Percentiles rank a stretch among this genome's conserved stretches.
Evolutionary conservation across 148 eudicot genomes (phyloP).

Genomic region (Limonium bicolor): DNA sequence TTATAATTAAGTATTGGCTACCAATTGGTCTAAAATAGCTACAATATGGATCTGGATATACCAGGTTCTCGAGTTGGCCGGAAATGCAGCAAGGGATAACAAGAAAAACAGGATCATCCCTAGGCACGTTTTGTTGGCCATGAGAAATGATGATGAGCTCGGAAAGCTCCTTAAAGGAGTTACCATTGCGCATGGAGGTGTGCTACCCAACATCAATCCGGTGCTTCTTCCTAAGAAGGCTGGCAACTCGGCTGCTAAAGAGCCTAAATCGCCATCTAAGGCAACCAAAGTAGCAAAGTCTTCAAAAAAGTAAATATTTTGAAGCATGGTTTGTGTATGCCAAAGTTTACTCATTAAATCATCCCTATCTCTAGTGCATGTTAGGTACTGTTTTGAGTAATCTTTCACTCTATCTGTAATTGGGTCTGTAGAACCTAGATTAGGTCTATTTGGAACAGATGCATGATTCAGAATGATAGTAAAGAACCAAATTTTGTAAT

Average conservation of each 20-base stretch:
- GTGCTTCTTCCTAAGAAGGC: constrained; percentile 7
- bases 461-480: too few species aligned
- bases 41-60: too few species aligned
- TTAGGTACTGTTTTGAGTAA: too few species aligned
- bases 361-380: too few species aligned
- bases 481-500: too few species aligned
- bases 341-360: too few species aligned
- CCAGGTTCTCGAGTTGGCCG: constrained; percentile 6
- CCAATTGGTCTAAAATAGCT: too few species aligned
- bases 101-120: constrained; percentile 9
- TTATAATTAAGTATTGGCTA: too few species aligned
- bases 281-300: not conserved
- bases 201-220: constrained; percentile 6
- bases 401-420: too few species aligned
- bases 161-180: constrained; percentile 3
- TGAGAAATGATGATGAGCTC: constrained; percentile 6
- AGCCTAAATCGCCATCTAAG: constrained; percentile 6
- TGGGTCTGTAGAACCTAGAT: too few species aligned
- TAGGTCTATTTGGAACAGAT: too few species aligned
- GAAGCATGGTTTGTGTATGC: too few species aligned
- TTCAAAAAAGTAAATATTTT: not conserved
- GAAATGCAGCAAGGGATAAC: constrained; percentile 7
- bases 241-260: not conserved
- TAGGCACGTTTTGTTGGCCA: constrained; percentile 2
- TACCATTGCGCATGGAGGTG: constrained; percentile 7